phyloP scores from a whole-genome alignment of 805 yeast genomes.

The Millerozyma acaciae region DNA sequence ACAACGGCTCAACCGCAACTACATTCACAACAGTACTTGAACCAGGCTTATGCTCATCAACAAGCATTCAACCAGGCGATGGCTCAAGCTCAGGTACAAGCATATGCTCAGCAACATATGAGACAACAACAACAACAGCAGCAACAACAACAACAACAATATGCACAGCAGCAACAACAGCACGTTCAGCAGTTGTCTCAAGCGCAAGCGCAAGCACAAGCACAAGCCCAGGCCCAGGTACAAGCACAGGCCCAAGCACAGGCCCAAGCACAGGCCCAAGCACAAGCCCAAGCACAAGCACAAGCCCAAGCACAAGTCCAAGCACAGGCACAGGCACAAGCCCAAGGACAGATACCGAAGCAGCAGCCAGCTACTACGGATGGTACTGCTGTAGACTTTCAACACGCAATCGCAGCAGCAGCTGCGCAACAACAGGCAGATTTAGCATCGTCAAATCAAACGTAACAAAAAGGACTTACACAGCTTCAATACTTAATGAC shows the following conservation, averaged over 20 bases:
- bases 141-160: slow-evolving; percentile 10
- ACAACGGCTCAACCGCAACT: slow-evolving; percentile 4
- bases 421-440: slow-evolving; percentile 11
- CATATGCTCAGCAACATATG: slow-evolving; percentile 7
- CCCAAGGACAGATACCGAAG: slow-evolving; percentile 10
- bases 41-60: slow-evolving; percentile 18
- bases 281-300: slow-evolving; percentile 7
- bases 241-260: slow-evolving; percentile 7
- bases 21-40: slow-evolving; percentile 7
- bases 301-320: slow-evolving; percentile 8
- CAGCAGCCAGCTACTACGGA: slow-evolving; percentile 4
- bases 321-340: slow-evolving; percentile 7
- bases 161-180: slow-evolving; percentile 8
- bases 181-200: slow-evolving; percentile 11
- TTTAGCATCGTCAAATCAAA: no score
- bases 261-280: slow-evolving; percentile 10
- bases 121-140: slow-evolving; percentile 10
- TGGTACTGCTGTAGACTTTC: slow-evolving; percentile 10
- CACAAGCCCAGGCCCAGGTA: slow-evolving; percentile 7
- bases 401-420: slow-evolving; percentile 11
- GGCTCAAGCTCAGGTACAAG: slow-evolving; percentile 13
- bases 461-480: no score
- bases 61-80: slow-evolving; percentile 21
- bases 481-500: no score
- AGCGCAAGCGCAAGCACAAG: slow-evolving; percentile 8